Base-by-base conservation (phyloP, 495 filamentous ascomycete species). In the Penicilliopsis zonata region DNA sequence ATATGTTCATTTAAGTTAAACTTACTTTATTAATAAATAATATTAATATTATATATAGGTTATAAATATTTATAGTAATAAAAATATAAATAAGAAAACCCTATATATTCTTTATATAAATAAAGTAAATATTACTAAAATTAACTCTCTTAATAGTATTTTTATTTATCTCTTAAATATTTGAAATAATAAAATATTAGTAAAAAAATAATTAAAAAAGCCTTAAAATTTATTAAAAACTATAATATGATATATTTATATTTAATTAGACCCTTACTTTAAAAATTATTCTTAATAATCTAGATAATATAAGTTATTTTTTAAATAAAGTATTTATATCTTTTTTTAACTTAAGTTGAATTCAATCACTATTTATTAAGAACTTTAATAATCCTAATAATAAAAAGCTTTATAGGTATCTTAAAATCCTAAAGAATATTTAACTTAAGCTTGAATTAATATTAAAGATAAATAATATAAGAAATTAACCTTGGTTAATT, bases 221-320 rank as follows among this genome's bases (percentile, higher is more conserved):
- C 9, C 9, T 9, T 31, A 31, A 15, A 14, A 13, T 17, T n/a
- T 16, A 1, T 9, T 14, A 2, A 28, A 28, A 16, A 9, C 19
- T 4, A 3, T 32, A 32, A 32, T 16, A 9, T 18, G 8, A 32
- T 15, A 22, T 32, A 7, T 7, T 24, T 24, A 24, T 32, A 32
- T 17, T 17, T 21, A 9, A n/a, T 19, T 32, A 3, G 12, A 3
- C 2, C 6, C 8, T 31, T 18, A 10, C 19, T 33, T 19, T 35
- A 33, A 34, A 17, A 33, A 19, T 9, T 18, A 34, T 34, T 15
- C n/a, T 18, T 34, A 35, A 35, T 4, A 4, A n/a, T 31, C 18
- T 31, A 37, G 17, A 34, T 1, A 9, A 10, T 3, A 12, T 4
- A 18, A 15, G 13, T 14, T 31, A 18, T 14, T 19, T 9, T 31